A percentile compares a stretch with the other conserved stretches of the same genome.
Evolutionary conservation across 257 asterid genomes (phyloP).

Genomic region (Lycium ferocissimum): DNA sequence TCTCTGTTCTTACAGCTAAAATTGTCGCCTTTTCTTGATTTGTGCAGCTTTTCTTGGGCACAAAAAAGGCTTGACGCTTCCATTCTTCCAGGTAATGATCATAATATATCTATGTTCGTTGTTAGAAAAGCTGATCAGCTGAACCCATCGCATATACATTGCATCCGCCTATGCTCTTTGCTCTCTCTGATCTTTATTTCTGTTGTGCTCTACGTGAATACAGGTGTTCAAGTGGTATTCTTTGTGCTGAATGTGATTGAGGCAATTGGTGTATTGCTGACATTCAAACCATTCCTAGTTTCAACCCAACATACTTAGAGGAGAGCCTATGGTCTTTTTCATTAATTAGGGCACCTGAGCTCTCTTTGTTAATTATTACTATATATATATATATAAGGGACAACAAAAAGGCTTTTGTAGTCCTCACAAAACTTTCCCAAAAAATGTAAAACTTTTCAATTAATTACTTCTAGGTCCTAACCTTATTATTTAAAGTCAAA

Average conservation of each 20-base stretch:
- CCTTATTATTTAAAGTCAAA: too few species aligned
- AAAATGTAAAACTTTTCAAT: too few species aligned
- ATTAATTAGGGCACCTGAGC: not conserved
- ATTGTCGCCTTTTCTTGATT: not conserved
- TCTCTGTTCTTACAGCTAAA: not conserved
- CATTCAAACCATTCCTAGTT: constrained; percentile 48
- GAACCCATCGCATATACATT: not conserved
- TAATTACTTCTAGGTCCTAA: too few species aligned
- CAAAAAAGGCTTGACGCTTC: constrained; percentile 61
- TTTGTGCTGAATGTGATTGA: constrained; percentile 47
- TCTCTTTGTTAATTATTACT: too few species aligned
- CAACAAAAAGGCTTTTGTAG: too few species aligned
- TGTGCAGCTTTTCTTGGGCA: constrained; percentile 73
- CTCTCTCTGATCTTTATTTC: not conserved
- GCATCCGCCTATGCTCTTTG: not conserved
- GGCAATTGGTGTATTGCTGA: constrained; percentile 43
- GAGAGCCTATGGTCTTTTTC: not conserved
- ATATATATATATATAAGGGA: too few species aligned
- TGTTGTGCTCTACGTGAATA: constrained; percentile 12
- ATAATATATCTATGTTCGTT: not conserved
- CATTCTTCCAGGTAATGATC: constrained; percentile 68
- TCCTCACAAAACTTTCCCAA: too few species aligned
- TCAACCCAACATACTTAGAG: not conserved
- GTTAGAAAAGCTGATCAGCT: not conserved
- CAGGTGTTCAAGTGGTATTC: constrained; percentile 50